Evolutionary conservation across 495 filamentous ascomycete genomes (phyloP).

Genomic region (Pyrenula massariospora): DNA sequence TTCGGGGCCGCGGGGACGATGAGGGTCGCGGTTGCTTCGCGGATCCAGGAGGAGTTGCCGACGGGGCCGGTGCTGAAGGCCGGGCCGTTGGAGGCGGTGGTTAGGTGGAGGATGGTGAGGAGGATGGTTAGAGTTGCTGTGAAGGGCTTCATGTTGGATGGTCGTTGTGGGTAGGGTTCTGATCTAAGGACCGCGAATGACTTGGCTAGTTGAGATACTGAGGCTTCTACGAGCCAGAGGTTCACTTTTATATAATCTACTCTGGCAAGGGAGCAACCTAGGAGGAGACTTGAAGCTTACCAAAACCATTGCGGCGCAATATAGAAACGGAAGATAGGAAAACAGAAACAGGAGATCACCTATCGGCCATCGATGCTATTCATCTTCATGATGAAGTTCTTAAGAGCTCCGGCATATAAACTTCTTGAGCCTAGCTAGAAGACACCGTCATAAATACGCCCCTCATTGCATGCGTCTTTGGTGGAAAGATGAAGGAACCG

Average conservation of each 20-base stretch:
- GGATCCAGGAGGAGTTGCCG: conserved; percentile 19
- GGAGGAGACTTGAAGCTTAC: background rate
- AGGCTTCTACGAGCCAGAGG: background rate
- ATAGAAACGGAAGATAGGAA: background rate
- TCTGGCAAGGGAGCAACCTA: background rate
- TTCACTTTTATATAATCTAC: background rate
- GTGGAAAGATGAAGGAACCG: background rate
- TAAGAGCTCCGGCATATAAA: background rate
- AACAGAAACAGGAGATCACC: background rate
- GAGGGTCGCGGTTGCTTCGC: conserved; percentile 23
- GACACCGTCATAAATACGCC: background rate
- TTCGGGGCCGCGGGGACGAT: conserved; percentile 20
- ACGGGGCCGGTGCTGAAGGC: conserved; percentile 27
- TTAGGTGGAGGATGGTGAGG: background rate
- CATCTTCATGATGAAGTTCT: background rate
- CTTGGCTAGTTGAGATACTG: background rate
- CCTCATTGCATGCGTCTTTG: background rate
- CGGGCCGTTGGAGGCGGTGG: conserved; percentile 15
- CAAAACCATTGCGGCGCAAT: background rate
- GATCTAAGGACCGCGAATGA: background rate
- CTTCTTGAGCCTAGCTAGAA: background rate
- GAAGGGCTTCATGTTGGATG: background rate
- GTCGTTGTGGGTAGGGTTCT: background rate
- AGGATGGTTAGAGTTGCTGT: background rate
- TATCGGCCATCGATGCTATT: background rate